phyloP scores from a whole-genome alignment of 257 asterid species.

The Phtheirospermum japonicum region DNA sequence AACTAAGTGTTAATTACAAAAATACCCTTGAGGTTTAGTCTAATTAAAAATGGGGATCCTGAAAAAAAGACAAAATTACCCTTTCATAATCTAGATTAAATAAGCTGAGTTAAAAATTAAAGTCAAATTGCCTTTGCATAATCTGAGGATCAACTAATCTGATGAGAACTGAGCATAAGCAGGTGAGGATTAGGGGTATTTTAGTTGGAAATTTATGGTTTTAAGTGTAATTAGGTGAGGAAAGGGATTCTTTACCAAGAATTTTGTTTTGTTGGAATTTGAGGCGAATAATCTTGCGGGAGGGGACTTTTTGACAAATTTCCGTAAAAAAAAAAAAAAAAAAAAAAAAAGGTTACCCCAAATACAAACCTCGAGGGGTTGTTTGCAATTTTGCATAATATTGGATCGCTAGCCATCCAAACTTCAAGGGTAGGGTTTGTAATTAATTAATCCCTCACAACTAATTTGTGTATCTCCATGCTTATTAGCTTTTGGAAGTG shows the following conservation, averaged over 20 bases:
- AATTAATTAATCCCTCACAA: not conserved
- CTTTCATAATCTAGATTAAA: too few relatives aligned
- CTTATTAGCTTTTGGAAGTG: constrained; percentile 75
- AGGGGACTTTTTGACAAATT: not conserved
- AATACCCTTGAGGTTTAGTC: not conserved
- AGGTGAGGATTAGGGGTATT: too few relatives aligned
- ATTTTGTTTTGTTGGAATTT: not conserved
- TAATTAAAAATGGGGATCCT: too few relatives aligned
- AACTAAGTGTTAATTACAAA: constrained; percentile 10
- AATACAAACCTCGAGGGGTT: not conserved
- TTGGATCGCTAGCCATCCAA: not conserved
- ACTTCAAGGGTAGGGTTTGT: not conserved
- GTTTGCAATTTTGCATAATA: not conserved
- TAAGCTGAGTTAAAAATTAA: too few relatives aligned
- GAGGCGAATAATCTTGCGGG: not conserved
- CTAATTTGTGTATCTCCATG: not conserved
- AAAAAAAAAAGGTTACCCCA: not conserved
- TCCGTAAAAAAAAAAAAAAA: not conserved
- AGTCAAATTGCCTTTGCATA: too few relatives aligned
- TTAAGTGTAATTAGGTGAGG: too few relatives aligned
- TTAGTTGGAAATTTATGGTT: too few relatives aligned
- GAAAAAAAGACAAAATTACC: too few relatives aligned
- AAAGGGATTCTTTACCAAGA: not conserved
- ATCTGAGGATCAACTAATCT: too few relatives aligned
- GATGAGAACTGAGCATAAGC: too few relatives aligned